Evolutionary conservation across 2,329 filamentous ascomycete species (phyloP), one percentile per base, ranked within the genome.

Genomic region (Phialophora tarda): DNA sequence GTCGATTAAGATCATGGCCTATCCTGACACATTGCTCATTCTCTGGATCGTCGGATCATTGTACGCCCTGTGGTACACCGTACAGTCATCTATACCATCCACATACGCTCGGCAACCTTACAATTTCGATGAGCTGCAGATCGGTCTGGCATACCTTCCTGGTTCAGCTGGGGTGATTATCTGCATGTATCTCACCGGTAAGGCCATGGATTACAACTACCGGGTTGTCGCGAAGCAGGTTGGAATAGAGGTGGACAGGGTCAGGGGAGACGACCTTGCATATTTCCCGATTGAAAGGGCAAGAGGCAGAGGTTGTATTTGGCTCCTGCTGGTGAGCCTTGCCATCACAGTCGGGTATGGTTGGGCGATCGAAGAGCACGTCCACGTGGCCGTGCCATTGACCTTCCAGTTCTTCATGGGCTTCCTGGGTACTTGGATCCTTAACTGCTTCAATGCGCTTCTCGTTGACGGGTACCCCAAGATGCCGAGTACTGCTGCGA

Each of bases 91-190:
- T 3, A 77, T 76, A 1, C 77, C 80, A 2, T 77, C 79, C 0
- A 73, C 76, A 0, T 75, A 77, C 5, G 79, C 79, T 50, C 67
- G 74, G 14, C 68, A 73, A 0, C 69, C 77, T 1, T 82, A 82
- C 67, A 74, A 74, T 17, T 75, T 81, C 44, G 72, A 77, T 34
- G 76, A 80, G 24, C 72, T 82, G 10, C 75, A 80, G 14, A 74
- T 82, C 12, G 78, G 78, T 0, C 73, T 83, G 1, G 77, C 77
- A 61, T 82, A 80, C 63, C 75, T 83, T 3, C 79, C 81, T 0
- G 77, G 79, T 7, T 80, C 80, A 0, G 70, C 77, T 2, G 79
- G 79, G 12, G 76, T 77, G 14, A 72, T 79, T n/a, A 63, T 80
- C 8, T 77, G 80, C 73, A 79, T 59, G 71, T 32, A 32, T 32